These are phyloP conservation scores for Malus sieversii DNA, from an alignment of 306 rosid species.

Conservation along the genomic window DNA sequence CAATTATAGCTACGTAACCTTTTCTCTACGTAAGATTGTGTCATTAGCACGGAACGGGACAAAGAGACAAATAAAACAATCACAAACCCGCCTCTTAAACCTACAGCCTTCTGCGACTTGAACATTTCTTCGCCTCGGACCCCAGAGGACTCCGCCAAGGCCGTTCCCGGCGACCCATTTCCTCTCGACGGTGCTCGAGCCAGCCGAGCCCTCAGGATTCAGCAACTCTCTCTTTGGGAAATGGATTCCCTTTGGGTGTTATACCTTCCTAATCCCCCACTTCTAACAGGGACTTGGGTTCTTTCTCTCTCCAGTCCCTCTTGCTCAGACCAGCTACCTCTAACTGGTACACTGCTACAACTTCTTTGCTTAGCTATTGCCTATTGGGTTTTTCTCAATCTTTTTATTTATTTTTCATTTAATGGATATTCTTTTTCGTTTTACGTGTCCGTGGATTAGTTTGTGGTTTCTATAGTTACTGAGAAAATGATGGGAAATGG, in stretches of 20 bases:
- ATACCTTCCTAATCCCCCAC: constrained; percentile 67
- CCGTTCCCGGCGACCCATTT: constrained; percentile 39
- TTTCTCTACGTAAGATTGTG: too few species aligned
- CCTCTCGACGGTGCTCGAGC: constrained; percentile 61
- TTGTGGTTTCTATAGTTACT: background rate
- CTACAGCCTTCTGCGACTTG: constrained; percentile 64
- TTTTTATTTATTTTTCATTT: too few species aligned
- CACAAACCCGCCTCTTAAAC: background rate
- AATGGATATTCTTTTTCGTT: background rate
- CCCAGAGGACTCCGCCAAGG: constrained; percentile 9
- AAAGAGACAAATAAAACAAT: background rate
- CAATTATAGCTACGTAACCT: too few species aligned
- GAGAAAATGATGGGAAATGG: background rate
- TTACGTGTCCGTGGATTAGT: background rate
- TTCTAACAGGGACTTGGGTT: constrained; percentile 43
- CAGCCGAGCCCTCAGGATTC: constrained; percentile 51
- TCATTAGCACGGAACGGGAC: too few species aligned
- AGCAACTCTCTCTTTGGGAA: constrained; percentile 51
- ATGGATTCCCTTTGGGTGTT: constrained; percentile 42
- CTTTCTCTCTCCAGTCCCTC: constrained; percentile 65
- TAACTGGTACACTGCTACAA: constrained; percentile 35
- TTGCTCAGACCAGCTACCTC: constrained; percentile 35
- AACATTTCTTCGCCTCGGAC: constrained; percentile 58
- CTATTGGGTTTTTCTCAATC: background rate
- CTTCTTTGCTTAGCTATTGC: background rate